phyloP scores from a whole-genome alignment of 805 yeast genomes.

The Wickerhamiella kurtzmanii region DNA sequence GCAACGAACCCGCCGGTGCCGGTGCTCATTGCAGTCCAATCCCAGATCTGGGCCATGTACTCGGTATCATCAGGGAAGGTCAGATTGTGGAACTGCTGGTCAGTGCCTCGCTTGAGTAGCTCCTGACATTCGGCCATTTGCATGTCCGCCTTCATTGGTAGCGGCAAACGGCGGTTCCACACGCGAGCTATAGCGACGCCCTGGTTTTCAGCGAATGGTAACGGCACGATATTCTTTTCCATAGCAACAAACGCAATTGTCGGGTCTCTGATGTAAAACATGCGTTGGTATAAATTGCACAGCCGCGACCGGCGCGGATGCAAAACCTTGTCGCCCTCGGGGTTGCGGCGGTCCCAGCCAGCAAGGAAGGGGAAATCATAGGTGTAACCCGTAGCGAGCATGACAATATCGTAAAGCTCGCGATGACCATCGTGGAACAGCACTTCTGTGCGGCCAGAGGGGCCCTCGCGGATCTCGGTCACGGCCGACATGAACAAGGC shows the following conservation, averaged over 20 bases:
- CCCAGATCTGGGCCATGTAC: constrained; percentile 34
- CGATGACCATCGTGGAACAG: constrained; percentile 37
- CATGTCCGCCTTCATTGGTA: constrained; percentile 37
- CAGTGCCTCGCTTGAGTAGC: constrained; percentile 28
- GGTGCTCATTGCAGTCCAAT: constrained; percentile 23
- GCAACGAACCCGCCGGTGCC: constrained; percentile 33
- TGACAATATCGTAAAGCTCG: constrained; percentile 38
- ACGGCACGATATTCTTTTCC: constrained; percentile 22
- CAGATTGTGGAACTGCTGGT: constrained; percentile 39
- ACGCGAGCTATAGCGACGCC: constrained; percentile 52
- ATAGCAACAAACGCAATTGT: constrained; percentile 50
- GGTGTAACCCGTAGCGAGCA: constrained; percentile 67
- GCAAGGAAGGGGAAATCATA: constrained; percentile 52
- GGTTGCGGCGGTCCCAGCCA: constrained; percentile 9
- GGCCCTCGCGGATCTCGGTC: constrained; percentile 26
- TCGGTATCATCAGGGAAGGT: constrained; percentile 45
- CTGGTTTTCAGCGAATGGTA: constrained; percentile 38
- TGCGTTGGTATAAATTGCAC: constrained; percentile 45
- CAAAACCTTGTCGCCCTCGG: constrained; percentile 7
- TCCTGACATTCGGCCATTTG: constrained; percentile 27
- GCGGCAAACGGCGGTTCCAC: constrained; percentile 38
- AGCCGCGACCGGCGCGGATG: constrained; percentile 34
- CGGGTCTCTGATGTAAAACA: constrained; percentile 45
- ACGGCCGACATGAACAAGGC: constrained; percentile 28
- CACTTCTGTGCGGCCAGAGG: constrained; percentile 21